Evolutionary conservation across 768 basidiomycete species (phyloP), one percentile per base, ranked within the genome.

Genomic region (Suillus plorans): DNA sequence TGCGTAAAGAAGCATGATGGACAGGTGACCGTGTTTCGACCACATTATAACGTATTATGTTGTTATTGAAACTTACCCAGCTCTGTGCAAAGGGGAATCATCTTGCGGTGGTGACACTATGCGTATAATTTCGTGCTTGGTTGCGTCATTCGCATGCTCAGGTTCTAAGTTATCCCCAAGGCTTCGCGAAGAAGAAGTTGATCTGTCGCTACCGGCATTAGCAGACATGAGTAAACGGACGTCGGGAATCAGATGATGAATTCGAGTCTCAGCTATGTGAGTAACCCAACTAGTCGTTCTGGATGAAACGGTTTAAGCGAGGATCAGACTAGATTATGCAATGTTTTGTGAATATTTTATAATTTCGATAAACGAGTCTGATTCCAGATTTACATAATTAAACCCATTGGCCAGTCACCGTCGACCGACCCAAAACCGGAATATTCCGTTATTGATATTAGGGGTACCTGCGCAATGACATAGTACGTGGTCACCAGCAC

Each of bases 41-140:
- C 14, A 62, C 49, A 60, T 60, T 64, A 50, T 18, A 62, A 52
- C 64, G 45, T 49, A 44, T 62, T 58, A 47, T 58, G 62, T 28
- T 65, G 42, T 28, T 59, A 59, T 59, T 59, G 34, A 49, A 49
- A 80, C 84, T 75, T 71, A 87, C 86, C 86, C 86, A 52, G 86
- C 84, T 70, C 86, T 75, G 71, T 79, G 81, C 69, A 86, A 73
- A 20, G 80, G 78, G 31, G 79, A 78, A 16, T 81, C 81, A 62
- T 74, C 76, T 59, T 71, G 74, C 42, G 74, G 71, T 22, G 70
- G 78, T 1, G 70, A 73, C 12, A 66, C 59, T 44, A 34, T 56
- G 65, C 56, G 64, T 16, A 66, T 63, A 42, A 63, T 50, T 31
- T 62, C 69, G 55, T 63, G 70, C 39, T 63, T 41, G 53, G 58